These are phyloP conservation scores for Clathrospora elynae DNA, from an alignment of 2,329 filamentous ascomycete genomes.

Conservation along the genomic window DNA sequence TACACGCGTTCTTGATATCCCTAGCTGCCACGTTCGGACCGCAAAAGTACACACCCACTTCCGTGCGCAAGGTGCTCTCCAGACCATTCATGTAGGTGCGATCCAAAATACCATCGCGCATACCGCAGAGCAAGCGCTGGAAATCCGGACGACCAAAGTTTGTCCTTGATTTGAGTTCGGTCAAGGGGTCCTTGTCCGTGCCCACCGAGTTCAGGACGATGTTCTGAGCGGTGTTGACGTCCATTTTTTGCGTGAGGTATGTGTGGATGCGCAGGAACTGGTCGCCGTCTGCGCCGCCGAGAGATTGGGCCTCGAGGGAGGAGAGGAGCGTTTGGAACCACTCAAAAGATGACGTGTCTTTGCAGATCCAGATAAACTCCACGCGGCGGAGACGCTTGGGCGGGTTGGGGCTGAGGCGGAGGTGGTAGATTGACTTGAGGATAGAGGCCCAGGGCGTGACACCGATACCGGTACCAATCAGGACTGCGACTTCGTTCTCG, in stretches of 20 bases:
- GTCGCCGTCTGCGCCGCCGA: slow-evolving; percentile 64
- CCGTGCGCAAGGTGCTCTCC: slow-evolving; percentile 75
- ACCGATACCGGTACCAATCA: slow-evolving; percentile 85
- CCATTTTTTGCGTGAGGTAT: slow-evolving; percentile 91
- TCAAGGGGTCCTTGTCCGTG: slow-evolving; percentile 84
- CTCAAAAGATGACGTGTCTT: slow-evolving; percentile 92
- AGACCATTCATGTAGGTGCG: slow-evolving; percentile 83
- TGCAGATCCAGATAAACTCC: slow-evolving; percentile 99
- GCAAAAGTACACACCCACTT: slow-evolving; percentile 97
- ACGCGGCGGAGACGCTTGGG: slow-evolving; percentile 88
- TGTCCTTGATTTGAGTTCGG: slow-evolving; percentile 84
- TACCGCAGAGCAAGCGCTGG: slow-evolving; percentile 73
- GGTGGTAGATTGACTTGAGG: slow-evolving; percentile 97
- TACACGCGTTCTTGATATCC: slow-evolving; percentile 82
- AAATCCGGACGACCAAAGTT: slow-evolving; percentile 97
- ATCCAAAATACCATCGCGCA: slow-evolving; percentile 87
- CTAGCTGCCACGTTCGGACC: slow-evolving; percentile 81
- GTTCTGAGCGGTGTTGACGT: slow-evolving; percentile 91
- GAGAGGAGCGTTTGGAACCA: slow-evolving; percentile 97
- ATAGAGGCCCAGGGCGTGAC: slow-evolving; percentile 87
- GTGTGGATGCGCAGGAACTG: slow-evolving; percentile 98
- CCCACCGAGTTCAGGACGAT: slow-evolving; percentile 97
- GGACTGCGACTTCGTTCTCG: slow-evolving; percentile 84
- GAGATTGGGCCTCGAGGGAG: slow-evolving; percentile 85
- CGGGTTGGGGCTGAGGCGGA: slow-evolving; percentile 86